A percentile compares a stretch with the other conserved stretches of the same genome.
Conservation (phyloP, 164 flowering plant genomes). For the Echeveria elegans region DNA sequence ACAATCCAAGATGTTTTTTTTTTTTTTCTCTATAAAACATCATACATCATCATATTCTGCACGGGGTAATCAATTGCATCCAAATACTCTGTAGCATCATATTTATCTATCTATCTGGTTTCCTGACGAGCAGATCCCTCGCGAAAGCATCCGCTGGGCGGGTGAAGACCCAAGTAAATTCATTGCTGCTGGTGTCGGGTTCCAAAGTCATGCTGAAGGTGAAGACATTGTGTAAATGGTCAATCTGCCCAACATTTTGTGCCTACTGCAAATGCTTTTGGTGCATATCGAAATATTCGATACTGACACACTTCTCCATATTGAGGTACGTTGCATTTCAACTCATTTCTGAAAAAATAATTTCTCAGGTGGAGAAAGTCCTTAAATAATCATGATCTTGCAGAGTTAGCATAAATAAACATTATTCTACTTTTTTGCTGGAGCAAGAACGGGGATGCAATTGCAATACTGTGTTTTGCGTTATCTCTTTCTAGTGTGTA, state of each 20-base stretch:
- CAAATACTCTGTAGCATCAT: not conserved
- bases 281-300: conserved; percentile 54
- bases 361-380: conserved; percentile 67
- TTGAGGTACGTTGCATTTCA: conserved; percentile 31
- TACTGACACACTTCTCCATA: conserved; percentile 48
- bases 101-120: too few species aligned
- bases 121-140: conserved; percentile 40
- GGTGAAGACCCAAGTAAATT: conserved; percentile 35
- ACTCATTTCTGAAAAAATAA: not conserved
- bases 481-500: not conserved
- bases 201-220: conserved; percentile 18
- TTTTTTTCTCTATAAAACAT: too few species aligned
- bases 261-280: conserved; percentile 32
- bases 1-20: too few species aligned
- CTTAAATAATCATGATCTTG: conserved; percentile 58
- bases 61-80: not conserved
- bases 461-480: conserved; percentile 28
- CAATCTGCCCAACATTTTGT: conserved; percentile 23
- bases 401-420: conserved; percentile 32
- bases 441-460: conserved; percentile 71
- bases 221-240: conserved; percentile 15
- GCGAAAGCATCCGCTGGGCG: conserved; percentile 52
- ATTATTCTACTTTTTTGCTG: conserved; percentile 22
- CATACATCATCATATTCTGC: not conserved
- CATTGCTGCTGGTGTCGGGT: conserved; percentile 17